These are phyloP conservation scores for Dendrocalamus sinicus DNA, from an alignment of 176 grass and related monocot species.

Conservation along the genomic window DNA sequence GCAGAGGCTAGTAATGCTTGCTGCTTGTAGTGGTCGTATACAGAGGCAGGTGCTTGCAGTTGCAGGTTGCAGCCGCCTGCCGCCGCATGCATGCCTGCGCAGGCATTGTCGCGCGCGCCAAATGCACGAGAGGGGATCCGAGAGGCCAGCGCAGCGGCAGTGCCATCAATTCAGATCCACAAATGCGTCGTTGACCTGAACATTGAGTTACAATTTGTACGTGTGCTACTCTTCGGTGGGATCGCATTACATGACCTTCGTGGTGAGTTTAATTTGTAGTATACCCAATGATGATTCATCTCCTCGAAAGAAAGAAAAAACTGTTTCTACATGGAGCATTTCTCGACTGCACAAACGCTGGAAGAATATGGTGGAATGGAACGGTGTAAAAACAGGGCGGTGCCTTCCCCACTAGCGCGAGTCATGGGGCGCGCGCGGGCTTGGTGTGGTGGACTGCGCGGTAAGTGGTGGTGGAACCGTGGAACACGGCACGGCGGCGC, in stretches of 20 bases:
- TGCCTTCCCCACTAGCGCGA: not conserved
- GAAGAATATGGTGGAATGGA: not conserved
- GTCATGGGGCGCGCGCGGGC: not conserved
- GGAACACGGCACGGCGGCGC: slow-evolving; percentile 2
- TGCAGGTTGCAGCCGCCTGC: not conserved
- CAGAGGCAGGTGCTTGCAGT: not conserved
- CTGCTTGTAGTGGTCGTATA: not conserved
- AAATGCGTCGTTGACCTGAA: not conserved
- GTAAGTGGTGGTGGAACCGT: too few relatives aligned
- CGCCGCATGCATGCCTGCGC: slow-evolving; percentile 11
- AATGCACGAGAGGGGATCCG: not conserved
- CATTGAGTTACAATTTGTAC: not conserved
- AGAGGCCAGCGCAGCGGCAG: slow-evolving; percentile 7
- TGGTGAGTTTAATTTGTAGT: not conserved
- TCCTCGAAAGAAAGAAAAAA: not conserved
- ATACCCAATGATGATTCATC: not conserved
- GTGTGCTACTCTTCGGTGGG: not conserved
- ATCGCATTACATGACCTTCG: slow-evolving; percentile 1
- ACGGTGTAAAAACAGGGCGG: not conserved
- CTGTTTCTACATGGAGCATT: not conserved
- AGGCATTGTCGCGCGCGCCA: slow-evolving; percentile 32
- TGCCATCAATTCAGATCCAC: slow-evolving; percentile 35
- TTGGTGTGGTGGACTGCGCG: too few relatives aligned
- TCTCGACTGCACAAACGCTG: not conserved
- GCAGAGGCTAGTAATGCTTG: not conserved